Evolutionary conservation across 257 asterid genomes (phyloP).

Genomic region (Fraxinus anomala): DNA sequence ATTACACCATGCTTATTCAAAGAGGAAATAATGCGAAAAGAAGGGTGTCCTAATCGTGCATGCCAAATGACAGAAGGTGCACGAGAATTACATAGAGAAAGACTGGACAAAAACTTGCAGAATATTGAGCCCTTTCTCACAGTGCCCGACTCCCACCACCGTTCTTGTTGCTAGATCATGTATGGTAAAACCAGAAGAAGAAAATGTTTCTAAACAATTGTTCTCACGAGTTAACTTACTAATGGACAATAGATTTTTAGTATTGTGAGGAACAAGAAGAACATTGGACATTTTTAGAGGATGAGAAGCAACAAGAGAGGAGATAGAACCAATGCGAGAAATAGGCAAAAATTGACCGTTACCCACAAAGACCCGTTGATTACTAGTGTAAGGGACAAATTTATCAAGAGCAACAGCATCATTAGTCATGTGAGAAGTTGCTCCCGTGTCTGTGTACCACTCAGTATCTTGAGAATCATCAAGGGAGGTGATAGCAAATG

Average conservation of each 20-base stretch:
- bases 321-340: background rate
- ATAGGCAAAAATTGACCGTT: constrained; percentile 1
- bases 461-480: background rate
- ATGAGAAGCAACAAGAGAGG: too few species aligned
- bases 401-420: background rate
- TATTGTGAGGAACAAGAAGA: constrained; percentile 1
- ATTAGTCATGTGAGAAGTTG: background rate
- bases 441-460: background rate
- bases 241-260: background rate
- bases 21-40: background rate
- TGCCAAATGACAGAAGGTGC: background rate
- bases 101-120: background rate
- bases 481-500: background rate
- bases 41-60: background rate
- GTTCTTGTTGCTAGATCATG: background rate
- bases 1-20: too few species aligned
- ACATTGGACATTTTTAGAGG: background rate
- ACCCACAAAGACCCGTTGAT: background rate
- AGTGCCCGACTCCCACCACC: constrained; percentile 1
- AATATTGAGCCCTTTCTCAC: background rate
- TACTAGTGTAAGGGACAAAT: background rate
- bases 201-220: background rate
- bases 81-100: background rate
- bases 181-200: background rate
- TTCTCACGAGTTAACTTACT: background rate